A percentile compares a stretch with the other conserved stretches of the same genome.
phyloP scores from a whole-genome alignment of 2,329 filamentous ascomycete genomes.

The Ploettnerulaceae sp. region DNA sequence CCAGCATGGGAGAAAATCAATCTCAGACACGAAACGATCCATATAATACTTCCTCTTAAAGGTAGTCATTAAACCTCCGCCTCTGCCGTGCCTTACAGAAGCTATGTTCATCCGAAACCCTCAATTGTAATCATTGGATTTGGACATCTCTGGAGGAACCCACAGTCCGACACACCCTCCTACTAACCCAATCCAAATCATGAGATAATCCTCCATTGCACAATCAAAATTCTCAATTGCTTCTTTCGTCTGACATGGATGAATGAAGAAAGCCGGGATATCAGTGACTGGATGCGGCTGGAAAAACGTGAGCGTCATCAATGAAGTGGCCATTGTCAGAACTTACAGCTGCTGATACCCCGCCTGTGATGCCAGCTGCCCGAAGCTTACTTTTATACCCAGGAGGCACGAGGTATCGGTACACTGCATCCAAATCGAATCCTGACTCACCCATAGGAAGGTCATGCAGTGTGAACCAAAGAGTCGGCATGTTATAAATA shows the following conservation, averaged over 20 bases:
- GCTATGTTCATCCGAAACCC: too few species aligned
- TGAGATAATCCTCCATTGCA: conserved; percentile 65
- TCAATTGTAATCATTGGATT: not conserved
- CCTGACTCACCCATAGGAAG: conserved; percentile 51
- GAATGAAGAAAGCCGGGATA: conserved; percentile 79
- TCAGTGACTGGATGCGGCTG: conserved; percentile 69
- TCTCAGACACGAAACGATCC: not conserved
- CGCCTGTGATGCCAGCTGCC: conserved; percentile 59
- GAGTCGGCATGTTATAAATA: conserved; percentile 68
- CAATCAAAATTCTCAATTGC: conserved; percentile 64
- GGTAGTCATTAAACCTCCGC: too few species aligned
- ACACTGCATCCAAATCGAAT: conserved; percentile 63
- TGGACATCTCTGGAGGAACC: conserved; percentile 65
- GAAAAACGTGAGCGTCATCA: not conserved
- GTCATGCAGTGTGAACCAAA: conserved; percentile 67
- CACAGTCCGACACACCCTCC: conserved; percentile 75
- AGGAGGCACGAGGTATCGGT: conserved; percentile 64
- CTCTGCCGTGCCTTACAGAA: too few species aligned
- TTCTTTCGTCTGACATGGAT: conserved; percentile 84
- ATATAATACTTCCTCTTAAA: not conserved
- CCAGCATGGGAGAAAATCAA: not conserved
- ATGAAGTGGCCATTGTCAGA: not conserved
- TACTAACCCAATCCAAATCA: conserved; percentile 84
- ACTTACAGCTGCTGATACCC: conserved; percentile 73
- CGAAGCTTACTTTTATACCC: conserved; percentile 58